Conservation (phyloP, 202 grass and related monocot genomes). For the Musa balbisiana region DNA sequence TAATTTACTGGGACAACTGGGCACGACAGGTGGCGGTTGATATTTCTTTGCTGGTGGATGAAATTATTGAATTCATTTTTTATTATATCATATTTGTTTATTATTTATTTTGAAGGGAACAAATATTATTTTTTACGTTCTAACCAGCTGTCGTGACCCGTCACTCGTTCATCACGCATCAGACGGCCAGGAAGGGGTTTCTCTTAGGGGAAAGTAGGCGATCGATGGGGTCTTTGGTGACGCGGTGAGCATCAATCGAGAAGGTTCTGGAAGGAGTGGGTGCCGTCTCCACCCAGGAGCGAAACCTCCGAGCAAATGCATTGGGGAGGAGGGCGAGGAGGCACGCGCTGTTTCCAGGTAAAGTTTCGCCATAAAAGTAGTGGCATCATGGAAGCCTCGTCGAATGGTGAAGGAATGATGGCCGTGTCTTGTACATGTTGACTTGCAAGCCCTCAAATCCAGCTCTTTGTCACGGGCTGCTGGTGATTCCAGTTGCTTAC, state of each 20-base stretch:
- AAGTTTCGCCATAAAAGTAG: not conserved
- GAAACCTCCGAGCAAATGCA: not conserved
- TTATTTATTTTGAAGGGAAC: no score
- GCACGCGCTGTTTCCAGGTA: not conserved
- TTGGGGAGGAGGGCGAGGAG: not conserved
- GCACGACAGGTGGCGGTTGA: not conserved
- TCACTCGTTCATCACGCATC: not conserved
- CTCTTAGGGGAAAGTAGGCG: not conserved
- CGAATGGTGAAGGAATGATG: not conserved
- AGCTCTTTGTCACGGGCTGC: not conserved
- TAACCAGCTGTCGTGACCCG: not conserved
- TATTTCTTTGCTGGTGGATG: not conserved
- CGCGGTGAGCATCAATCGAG: not conserved
- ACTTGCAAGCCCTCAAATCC: not conserved
- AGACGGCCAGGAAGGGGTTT: not conserved
- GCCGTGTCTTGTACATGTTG: not conserved
- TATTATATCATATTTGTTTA: not conserved
- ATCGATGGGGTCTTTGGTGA: not conserved
- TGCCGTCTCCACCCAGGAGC: not conserved
- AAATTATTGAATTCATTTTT: slow-evolving; percentile 3
- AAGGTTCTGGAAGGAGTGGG: not conserved
- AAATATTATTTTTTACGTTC: no score
- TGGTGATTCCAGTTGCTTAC: not conserved
- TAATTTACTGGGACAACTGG: not conserved
- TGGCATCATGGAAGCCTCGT: not conserved